Conservation (phyloP, 108 stramenopile genomes). For the Heterococcus sp. region DNA sequence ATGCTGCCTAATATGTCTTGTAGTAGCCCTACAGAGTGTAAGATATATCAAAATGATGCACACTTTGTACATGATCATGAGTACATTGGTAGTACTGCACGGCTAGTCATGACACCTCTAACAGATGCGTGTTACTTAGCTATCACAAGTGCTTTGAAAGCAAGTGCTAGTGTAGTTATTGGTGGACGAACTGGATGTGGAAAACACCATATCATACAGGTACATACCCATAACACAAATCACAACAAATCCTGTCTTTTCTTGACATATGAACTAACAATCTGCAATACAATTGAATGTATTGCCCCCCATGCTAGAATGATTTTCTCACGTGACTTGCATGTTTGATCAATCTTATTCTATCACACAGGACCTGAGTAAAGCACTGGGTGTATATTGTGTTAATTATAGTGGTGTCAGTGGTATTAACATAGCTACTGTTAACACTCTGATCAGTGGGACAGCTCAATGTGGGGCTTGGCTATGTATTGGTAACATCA, state of each 20-base stretch:
- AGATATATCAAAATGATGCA: neutral
- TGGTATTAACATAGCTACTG: neutral
- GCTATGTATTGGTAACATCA: neutral
- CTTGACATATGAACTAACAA: too few relatives aligned
- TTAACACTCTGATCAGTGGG: neutral
- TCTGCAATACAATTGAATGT: too few relatives aligned
- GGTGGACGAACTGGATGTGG: too few relatives aligned
- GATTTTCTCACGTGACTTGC: too few relatives aligned
- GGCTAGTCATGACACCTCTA: neutral
- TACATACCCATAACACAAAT: too few relatives aligned
- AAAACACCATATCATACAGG: too few relatives aligned
- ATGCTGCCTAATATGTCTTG: too few relatives aligned
- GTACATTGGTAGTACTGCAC: neutral
- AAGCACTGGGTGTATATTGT: neutral
- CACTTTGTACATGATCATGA: neutral
- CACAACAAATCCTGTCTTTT: too few relatives aligned
- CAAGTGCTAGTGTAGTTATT: too few relatives aligned
- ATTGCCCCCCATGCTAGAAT: too few relatives aligned
- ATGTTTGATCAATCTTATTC: too few relatives aligned
- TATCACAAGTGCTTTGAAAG: neutral
- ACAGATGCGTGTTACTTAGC: neutral
- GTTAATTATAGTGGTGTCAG: neutral
- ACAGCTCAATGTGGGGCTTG: neutral
- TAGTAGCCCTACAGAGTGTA: neutral
- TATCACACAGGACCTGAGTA: neutral